Base-by-base conservation (phyloP, 2,329 filamentous ascomycete species). In the Arthroderma sp. region DNA sequence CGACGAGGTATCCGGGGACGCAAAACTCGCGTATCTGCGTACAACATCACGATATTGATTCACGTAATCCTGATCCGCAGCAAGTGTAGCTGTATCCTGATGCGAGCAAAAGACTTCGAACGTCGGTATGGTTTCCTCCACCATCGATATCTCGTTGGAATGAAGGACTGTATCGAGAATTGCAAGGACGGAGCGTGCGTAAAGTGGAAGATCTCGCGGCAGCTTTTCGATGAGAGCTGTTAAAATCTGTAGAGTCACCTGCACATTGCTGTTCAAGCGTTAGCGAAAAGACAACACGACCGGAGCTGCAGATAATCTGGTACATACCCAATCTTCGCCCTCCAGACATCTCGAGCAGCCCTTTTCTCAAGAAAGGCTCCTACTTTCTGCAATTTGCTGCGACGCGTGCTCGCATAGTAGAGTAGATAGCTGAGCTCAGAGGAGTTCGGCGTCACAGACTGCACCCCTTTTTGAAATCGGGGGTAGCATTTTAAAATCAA, bases 401-500 rank as follows among this genome's bases (percentile, higher is more conserved):
- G 81, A 49, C 89, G 85, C 55, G 88, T 94, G 60, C 85, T 93
- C 49, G 85, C 87, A 71, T 98, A 96, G 74, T 94, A 96, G 44
- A 96, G 78, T 52, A 98, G 77, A 62, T 96, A 96, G 66, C 86
- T 94, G 51, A 98, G 78, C 71, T 98, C 91, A 67, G 86, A 94
- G 53, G 86, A 86, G 66, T 96, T 96, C 38, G 91, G 88, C 67
- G 89, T 93, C 59, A 94, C 86, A 58, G 94, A 86, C 61, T 88
- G 83, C 50, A 85, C 81, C 42, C 85, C 86, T 68, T 95, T 96
- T 52, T 85, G 85, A 52, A 85, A 88, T 55, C 83, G 83, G 36
- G 91, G 91, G 64, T 95, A 98, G 72, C 89, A 96, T 70, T 94
- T 95, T 53, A 95, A 77, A 53, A 95, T 82, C 49, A 96, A 73